Base-by-base conservation (phyloP, 192 early-diverging fungal species). In the Pilobolus umbonatus region DNA sequence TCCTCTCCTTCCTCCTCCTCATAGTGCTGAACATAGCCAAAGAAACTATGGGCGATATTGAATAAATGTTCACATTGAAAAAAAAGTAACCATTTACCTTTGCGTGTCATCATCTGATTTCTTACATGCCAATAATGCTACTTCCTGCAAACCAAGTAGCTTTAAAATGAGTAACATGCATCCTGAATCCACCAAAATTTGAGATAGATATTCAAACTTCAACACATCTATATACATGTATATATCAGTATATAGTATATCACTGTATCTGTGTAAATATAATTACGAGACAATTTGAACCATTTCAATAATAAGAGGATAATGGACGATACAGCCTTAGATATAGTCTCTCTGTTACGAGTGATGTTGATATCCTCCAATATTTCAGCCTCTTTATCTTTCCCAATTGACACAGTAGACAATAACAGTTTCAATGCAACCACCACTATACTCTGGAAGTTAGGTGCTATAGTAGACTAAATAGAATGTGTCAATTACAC, bases 81-180 rank as follows among this genome's bases (percentile, higher is more conserved):
- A 28, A 38, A 14, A 38, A 36, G 7, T 44, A 19, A 45, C 19
- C 11, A n/a, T 47, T 48, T 65, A 81, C 63, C 72, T 76, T 43
- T 69, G 66, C 21, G 72, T 69, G 8, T 77, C 75, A 1, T 76
- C 54, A 44, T 81, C 81, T 34, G 69, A 78, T 30, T 78, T 75
- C 19, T 73, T 71, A n/a, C 67, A 66, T n/a, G 73, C 64, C 5
- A 74, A 68, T 8, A 65, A 66, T 4, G 70, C 65, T 22, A 80
- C 74, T 57, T 80, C 77, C 45, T 87, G 88, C 21, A 91, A 78
- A 44, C 90, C 90, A 54, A 92, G 77, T 67, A 93, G 84, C 60
- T 91, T 93, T 9, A 93, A 69, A 29, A 93, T 80, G 5, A 93
- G 61, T 29, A 93, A 80, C n/a, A 89, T 71, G 38, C 88, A 87